Base-by-base conservation (phyloP, 140 eudicot genomes). In the Anethum foeniculum region DNA sequence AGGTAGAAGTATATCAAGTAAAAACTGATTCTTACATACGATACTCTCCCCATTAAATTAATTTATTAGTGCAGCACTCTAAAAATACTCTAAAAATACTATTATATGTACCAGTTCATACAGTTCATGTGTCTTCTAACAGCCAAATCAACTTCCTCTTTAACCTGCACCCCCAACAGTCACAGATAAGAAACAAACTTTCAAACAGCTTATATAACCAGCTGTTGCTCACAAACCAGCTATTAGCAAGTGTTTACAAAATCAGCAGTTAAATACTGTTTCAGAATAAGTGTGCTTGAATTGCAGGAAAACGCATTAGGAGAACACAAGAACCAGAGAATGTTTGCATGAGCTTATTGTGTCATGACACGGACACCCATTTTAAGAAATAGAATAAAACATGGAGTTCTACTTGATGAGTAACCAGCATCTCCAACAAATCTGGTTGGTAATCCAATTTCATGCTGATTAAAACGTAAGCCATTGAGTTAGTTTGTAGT, bases 141-240 rank as follows among this genome's bases (percentile, higher is more conserved):
- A n/a, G 99, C 97, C 77, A 85, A 81, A 79, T 92, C 97, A 56
- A 96, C 93, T 90, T 96, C 99, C 88, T 96, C 99, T 82, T 91
- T 96, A 38, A 96, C 97, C 99, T 96, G 91, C 79, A 49, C 60
- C 34, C 77, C 80, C 81, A 79, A 71, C 13, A 44, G 56, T 27
- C 54, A 65, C 82, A 64, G 51, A 58, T 78, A 41, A 78, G 71
- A 34, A 62, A 77, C 72, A 78, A 58, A 44, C 46, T 58, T 36
- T 38, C 67, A 58, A 25, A 78, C 54, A 78, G 47, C 28, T 74
- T 9, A 74, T 12, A 44, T 41, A 43, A 14, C 38, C 81, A 16
- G 18, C 43, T 2, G 16, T 19, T 51, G 19, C 56, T 48, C 36
- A 30, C 43, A 51, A 49, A 52, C 46, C 44, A 77, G n/a, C 72